A percentile compares a stretch with the other conserved stretches of the same genome.
These are phyloP conservation scores for Termitomyces sp. DNA, from an alignment of 768 basidiomycete genomes.

Conservation along the genomic window DNA sequence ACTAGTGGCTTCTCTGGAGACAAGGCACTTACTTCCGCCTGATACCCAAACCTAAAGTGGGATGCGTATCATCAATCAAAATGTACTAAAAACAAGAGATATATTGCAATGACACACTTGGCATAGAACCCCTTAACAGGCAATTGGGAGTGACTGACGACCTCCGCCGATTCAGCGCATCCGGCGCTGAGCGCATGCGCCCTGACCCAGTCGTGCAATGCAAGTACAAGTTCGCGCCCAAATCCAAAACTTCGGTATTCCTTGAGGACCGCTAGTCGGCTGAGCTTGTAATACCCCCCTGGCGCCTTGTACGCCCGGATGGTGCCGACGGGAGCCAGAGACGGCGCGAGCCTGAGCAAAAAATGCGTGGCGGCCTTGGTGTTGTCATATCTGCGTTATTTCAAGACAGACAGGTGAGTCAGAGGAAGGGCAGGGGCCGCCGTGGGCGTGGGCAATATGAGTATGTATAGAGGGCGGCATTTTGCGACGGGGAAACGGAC, in stretches of 20 bases:
- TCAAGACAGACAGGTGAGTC: neutral
- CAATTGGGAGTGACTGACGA: constrained; percentile 71
- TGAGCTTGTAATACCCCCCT: constrained; percentile 64
- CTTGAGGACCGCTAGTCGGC: constrained; percentile 65
- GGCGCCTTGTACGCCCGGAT: constrained; percentile 48
- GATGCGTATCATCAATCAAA: constrained; percentile 3
- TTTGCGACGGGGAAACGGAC: constrained; percentile 42
- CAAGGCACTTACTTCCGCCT: constrained; percentile 49
- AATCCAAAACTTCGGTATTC: constrained; percentile 61
- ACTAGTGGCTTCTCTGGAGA: constrained; percentile 3
- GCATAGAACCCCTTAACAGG: constrained; percentile 70
- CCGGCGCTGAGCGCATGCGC: constrained; percentile 34
- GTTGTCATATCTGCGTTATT: constrained; percentile 50
- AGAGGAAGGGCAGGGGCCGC: no score
- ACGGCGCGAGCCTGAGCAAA: constrained; percentile 63
- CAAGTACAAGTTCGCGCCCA: constrained; percentile 62
- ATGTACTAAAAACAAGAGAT: neutral
- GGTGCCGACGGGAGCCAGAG: constrained; percentile 64
- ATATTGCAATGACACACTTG: constrained; percentile 47
- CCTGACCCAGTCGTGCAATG: constrained; percentile 57
- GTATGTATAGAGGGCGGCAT: neutral
- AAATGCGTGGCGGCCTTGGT: constrained; percentile 55
- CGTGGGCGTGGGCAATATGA: no score
- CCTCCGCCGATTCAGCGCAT: constrained; percentile 28
- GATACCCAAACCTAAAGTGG: constrained; percentile 61